Evolutionary conservation across 805 yeast genomes (phyloP).

Genomic region (Yamadazyma tumulicola): DNA sequence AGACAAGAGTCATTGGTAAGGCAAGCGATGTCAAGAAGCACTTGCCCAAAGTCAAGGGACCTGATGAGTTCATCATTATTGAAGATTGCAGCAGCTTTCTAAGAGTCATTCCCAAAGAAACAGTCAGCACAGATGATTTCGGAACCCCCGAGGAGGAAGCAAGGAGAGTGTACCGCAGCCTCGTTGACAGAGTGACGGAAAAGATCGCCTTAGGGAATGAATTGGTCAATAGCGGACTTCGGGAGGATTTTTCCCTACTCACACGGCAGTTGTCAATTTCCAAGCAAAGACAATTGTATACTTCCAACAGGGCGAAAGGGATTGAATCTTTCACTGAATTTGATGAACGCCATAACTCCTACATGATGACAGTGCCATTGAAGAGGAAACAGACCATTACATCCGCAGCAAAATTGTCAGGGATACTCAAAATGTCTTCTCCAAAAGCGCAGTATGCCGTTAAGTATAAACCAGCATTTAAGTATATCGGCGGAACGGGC

Average conservation of each 20-base stretch:
- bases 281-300: conserved; percentile 21
- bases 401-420: conserved; percentile 24
- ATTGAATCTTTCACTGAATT: neutral
- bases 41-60: conserved; percentile 15
- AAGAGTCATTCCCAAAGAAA: conserved; percentile 23
- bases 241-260: too few species aligned
- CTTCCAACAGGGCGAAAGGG: conserved; percentile 3
- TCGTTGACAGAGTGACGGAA: conserved; percentile 26
- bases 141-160: conserved; percentile 27
- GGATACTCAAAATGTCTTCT: conserved; percentile 26
- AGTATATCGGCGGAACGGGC: conserved; percentile 11
- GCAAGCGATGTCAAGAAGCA: conserved; percentile 28
- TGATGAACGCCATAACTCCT: neutral
- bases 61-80: conserved; percentile 31
- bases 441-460: conserved; percentile 28
- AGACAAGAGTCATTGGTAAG: conserved; percentile 36
- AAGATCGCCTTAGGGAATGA: conserved; percentile 25
- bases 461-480: conserved; percentile 24
- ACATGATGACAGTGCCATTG: conserved; percentile 27
- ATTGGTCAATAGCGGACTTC: conserved; percentile 13
- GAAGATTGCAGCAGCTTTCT: conserved; percentile 27
- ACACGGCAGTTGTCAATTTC: conserved; percentile 16
- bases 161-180: conserved; percentile 24
- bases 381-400: conserved; percentile 30
- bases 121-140: conserved; percentile 19